A percentile compares a stretch with the other conserved stretches of the same genome.
Evolutionary conservation across 192 early-diverging fungal genomes (phyloP).

Genomic region (Umbelopsis isabellina): DNA sequence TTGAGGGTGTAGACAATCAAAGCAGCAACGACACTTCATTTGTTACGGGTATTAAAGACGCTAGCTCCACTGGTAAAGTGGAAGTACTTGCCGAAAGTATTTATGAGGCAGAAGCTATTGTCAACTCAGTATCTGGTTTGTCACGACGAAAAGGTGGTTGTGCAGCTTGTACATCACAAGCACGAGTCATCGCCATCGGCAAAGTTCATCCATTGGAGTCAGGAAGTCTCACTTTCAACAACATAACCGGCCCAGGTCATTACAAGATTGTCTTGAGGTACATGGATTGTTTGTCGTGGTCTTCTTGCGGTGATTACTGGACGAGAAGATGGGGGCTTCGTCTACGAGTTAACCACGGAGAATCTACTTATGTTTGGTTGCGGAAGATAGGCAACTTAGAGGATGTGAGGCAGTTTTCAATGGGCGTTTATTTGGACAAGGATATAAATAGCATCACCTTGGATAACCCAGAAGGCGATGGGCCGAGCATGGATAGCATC

Average conservation of each 20-base stretch:
- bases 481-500: constrained; percentile 14
- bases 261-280: neutral
- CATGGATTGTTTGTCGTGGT: constrained; percentile 18
- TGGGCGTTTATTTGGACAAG: constrained; percentile 1
- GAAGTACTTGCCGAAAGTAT: neutral
- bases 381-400: neutral
- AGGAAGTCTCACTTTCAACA: neutral
- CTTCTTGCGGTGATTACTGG: constrained; percentile 4
- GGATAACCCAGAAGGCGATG: constrained; percentile 1
- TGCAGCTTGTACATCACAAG: neutral
- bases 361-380: neutral
- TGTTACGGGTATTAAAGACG: neutral
- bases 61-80: neutral
- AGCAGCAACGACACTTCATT: neutral
- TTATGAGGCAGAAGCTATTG: constrained; percentile 2
- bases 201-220: constrained; percentile 12
- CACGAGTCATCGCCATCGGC: constrained; percentile 3
- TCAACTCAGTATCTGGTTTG: neutral
- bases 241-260: constrained; percentile 1
- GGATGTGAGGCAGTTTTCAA: neutral
- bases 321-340: constrained; percentile 12
- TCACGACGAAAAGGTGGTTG: constrained; percentile 13
- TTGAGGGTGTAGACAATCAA: neutral
- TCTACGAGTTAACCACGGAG: neutral
- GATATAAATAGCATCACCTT: neutral